Evolutionary conservation across 441 rosid species (phyloP), one percentile per base, ranked within the genome.

Genomic region (Bocquillonia castaneifolia): DNA sequence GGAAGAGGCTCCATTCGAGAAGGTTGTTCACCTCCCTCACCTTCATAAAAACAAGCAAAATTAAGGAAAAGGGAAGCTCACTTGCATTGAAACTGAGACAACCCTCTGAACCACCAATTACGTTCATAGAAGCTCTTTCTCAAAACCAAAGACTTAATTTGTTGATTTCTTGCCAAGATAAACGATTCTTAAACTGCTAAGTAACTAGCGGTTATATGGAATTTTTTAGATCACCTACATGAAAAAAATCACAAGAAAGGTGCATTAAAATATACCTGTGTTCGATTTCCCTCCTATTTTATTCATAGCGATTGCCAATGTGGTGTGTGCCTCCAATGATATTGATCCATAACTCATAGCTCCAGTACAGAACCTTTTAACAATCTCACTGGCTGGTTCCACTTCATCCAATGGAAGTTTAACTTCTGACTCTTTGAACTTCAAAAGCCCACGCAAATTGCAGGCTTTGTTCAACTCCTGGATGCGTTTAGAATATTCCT

Each of bases 331-430:
- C 86, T 96, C 98, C 71, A 91, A 64, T 66, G 99, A 93, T 68
- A 96, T 96, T 8, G 99, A 96, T 69, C 99, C 99, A 79, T 96
- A 96, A 77, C 99, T 96, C 99, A 96, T 93, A 29, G 99, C 99
- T 13, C 99, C 99, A 1, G 99, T 96, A 78, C 97, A 91, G 73
- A 96, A 96, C 65, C 99, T 82, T 73, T 96, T 96, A 31, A 96
- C 98, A 78, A 96, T 96, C 79, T 96, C 98, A 74, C 99, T 88
- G 34, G 98, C 98, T 32, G 96, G 90, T 77, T 96, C 98, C 51
- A 96, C 98, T 80, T 93, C 90, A 68, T 88, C 97, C 69, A 96
- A 63, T 32, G 96, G 90, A 69, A 96, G 73, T 76, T 79, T 85
- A 8, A 76, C 84, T 50, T 79, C 88, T 31, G 81, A 70, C 53